Conservation (phyloP, 371 early-diverging fungal species). For the Paraphysoderma sedebokerense region DNA sequence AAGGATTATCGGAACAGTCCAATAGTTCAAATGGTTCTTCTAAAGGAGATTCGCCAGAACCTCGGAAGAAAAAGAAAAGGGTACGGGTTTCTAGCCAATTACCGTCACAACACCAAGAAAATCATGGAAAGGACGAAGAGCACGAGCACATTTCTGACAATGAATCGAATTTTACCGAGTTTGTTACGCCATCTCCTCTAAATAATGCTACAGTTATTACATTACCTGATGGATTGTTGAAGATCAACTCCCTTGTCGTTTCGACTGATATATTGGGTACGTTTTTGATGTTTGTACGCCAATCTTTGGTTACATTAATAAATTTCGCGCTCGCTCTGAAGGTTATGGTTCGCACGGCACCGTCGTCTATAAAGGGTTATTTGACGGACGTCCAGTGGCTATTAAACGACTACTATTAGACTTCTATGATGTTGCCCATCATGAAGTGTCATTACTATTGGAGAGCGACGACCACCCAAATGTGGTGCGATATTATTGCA, state of each 20-base stretch:
- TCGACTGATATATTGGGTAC: conserved; percentile 24
- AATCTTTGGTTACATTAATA: not conserved
- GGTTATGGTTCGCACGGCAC: conserved; percentile 94
- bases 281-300: conserved; percentile 1
- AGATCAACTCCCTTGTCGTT: conserved; percentile 13
- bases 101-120: not conserved
- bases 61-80: not conserved
- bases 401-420: conserved; percentile 85
- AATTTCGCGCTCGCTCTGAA: no score
- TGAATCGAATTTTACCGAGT: not conserved
- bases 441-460: conserved; percentile 78
- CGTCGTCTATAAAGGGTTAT: conserved; percentile 79
- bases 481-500: conserved; percentile 87
- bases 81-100: not conserved
- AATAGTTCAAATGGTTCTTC: conserved; percentile 3
- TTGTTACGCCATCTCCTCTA: not conserved
- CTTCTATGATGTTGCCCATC: conserved; percentile 82
- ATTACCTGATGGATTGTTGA: conserved; percentile 2
- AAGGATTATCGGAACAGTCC: no score
- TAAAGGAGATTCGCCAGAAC: not conserved
- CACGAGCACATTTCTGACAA: not conserved
- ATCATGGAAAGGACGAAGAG: conserved; percentile 2
- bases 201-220: not conserved
- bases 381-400: conserved; percentile 80
- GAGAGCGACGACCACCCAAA: conserved; percentile 92